phyloP scores from a whole-genome alignment of 441 rosid species.

The Jatropha multifida region DNA sequence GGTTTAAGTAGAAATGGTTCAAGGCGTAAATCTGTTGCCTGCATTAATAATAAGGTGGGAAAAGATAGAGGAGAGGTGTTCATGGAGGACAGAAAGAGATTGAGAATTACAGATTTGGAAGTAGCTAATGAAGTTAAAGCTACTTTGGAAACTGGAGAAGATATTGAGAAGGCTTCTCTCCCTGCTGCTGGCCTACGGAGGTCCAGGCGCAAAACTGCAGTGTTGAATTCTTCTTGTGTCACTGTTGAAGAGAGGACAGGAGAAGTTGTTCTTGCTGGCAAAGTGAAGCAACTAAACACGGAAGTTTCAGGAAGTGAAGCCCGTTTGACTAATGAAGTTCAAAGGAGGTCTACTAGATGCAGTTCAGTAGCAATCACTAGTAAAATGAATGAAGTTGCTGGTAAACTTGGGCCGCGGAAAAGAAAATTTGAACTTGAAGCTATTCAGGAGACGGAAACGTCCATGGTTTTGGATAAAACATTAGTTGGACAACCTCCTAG shows the following conservation, averaged over 20 bases:
- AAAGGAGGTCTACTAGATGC: constrained; percentile 21
- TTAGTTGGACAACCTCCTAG: constrained; percentile 20
- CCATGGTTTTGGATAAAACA: constrained; percentile 7
- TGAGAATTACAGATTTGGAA: background rate
- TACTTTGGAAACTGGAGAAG: constrained; percentile 15
- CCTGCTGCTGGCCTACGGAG: constrained; percentile 16
- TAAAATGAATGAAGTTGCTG: constrained; percentile 15
- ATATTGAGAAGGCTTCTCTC: constrained; percentile 12
- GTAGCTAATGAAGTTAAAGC: constrained; percentile 10
- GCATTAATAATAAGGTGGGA: too few relatives aligned
- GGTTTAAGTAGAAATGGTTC: background rate
- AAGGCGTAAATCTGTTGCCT: background rate
- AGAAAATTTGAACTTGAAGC: constrained; percentile 17
- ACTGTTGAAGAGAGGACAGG: too few relatives aligned
- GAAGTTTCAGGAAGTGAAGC: constrained; percentile 7
- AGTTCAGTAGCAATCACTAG: constrained; percentile 9
- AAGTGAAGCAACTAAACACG: constrained; percentile 1
- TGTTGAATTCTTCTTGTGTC: too few relatives aligned
- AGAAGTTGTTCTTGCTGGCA: background rate
- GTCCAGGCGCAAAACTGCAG: constrained; percentile 26
- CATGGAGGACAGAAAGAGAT: too few relatives aligned
- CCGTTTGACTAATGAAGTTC: background rate
- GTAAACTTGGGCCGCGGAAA: constrained; percentile 9
- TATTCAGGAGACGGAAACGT: constrained; percentile 15
- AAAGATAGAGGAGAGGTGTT: too few relatives aligned